Percentiles rank a stretch among this genome's conserved stretches.
Evolutionary conservation across 1,284 basidiomycete species (phyloP).

Genomic region (Erythrobasidium hasegawianum): DNA sequence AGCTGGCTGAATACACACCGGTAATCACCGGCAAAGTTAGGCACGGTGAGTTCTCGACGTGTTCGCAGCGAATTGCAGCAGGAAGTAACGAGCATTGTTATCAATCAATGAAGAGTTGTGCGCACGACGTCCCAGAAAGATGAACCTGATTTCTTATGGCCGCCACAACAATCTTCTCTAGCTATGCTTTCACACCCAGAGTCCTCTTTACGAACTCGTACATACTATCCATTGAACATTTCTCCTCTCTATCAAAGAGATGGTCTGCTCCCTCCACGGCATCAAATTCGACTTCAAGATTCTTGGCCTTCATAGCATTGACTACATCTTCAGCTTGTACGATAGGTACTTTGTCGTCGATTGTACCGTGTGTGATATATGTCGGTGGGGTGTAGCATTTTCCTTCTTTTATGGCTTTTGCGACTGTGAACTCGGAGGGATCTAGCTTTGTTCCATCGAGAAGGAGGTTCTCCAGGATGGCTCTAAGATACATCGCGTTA

Average conservation of each 20-base stretch:
- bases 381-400: constrained; percentile 38
- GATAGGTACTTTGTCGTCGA: constrained; percentile 44
- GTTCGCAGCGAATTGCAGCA: too few relatives aligned
- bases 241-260: constrained; percentile 37
- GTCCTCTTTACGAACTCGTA: constrained; percentile 40
- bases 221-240: constrained; percentile 39
- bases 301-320: constrained; percentile 36
- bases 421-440: constrained; percentile 39
- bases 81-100: too few relatives aligned
- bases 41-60: too few relatives aligned
- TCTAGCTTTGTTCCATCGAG: constrained; percentile 42
- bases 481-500: constrained; percentile 32
- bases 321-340: constrained; percentile 41
- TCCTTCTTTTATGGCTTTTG: constrained; percentile 35
- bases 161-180: too few relatives aligned
- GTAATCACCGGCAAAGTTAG: too few relatives aligned
- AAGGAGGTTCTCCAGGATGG: constrained; percentile 39
- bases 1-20: too few relatives aligned
- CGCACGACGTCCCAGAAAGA: too few relatives aligned
- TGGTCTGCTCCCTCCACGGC: constrained; percentile 41
- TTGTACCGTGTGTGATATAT: constrained; percentile 43
- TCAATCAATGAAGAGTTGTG: too few relatives aligned
- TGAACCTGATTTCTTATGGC: too few relatives aligned
- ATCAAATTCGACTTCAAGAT: constrained; percentile 30
- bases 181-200: background rate